Evolutionary conservation across 1,139 yeast species (phyloP).

Genomic region (Saccharomyces hybrid): DNA sequence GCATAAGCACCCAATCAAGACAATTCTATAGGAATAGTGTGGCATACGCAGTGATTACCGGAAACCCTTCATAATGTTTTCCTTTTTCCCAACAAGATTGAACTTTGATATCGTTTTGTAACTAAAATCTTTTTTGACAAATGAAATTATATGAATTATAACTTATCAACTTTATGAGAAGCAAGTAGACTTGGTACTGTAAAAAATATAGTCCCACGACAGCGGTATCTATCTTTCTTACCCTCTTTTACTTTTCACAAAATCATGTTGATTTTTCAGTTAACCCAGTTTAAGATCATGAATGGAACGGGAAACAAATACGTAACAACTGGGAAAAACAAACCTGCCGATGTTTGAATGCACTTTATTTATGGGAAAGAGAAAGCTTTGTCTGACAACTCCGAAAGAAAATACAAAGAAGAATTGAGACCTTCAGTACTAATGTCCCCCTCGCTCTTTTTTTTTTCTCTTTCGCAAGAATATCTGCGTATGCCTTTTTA

Average conservation of each 20-base stretch:
- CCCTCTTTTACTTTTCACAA: not conserved
- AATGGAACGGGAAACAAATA: not conserved
- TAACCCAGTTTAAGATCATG: not conserved
- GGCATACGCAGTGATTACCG: not conserved
- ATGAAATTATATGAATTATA: not conserved
- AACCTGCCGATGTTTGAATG: not conserved
- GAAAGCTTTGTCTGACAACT: not conserved
- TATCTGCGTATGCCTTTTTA: not conserved
- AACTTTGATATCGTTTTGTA: not conserved
- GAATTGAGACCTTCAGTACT: not conserved
- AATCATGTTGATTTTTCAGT: not conserved
- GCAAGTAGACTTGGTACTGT: not conserved
- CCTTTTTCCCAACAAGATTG: not conserved
- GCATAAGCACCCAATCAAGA: no score
- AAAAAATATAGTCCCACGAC: not conserved
- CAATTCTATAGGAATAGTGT: no score
- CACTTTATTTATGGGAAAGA: not conserved
- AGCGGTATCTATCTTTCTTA: not conserved
- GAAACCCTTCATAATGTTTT: not conserved
- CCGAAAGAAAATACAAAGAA: not conserved
- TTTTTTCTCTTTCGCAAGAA: not conserved
- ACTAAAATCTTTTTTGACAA: no score
- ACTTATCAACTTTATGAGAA: not conserved
- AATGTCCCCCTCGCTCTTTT: not conserved
- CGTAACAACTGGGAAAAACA: no score